phyloP scores from a whole-genome alignment of 2,329 filamentous ascomycete species.

The Colletotrichum kahawae region DNA sequence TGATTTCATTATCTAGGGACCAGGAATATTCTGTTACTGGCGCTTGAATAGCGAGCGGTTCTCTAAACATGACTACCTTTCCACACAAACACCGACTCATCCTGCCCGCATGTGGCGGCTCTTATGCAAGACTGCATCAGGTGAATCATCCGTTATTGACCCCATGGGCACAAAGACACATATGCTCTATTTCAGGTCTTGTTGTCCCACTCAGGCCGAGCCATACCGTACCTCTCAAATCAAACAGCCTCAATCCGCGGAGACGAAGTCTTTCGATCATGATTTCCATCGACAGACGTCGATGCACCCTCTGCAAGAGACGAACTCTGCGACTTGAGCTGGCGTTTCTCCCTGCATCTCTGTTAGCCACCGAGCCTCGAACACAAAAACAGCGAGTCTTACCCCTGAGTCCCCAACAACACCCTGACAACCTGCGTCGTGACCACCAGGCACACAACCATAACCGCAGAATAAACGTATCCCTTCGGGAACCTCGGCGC shows the following conservation, averaged over 20 bases:
- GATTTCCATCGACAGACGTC: background rate
- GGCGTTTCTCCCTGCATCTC: background rate
- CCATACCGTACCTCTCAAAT: background rate
- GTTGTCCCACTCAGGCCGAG: background rate
- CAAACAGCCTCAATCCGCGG: background rate
- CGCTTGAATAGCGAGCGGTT: background rate
- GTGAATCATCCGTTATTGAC: background rate
- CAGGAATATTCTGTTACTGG: background rate
- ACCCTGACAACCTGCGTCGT: constrained; percentile 27
- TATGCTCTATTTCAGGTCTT: background rate
- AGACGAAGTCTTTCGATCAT: background rate
- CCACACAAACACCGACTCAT: background rate
- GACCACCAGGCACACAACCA: constrained; percentile 35
- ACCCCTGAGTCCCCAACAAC: constrained; percentile 13
- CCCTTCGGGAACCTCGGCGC: constrained; percentile 47
- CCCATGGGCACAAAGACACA: background rate
- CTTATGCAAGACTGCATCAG: background rate
- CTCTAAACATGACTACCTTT: background rate
- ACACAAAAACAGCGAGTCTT: background rate
- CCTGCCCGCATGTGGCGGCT: background rate
- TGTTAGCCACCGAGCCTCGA: background rate
- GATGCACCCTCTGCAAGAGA: background rate
- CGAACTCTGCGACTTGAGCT: background rate
- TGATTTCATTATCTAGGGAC: background rate
- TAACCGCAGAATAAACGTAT: constrained; percentile 39